Base-by-base conservation (phyloP, 306 rosid species). In the Dryas drummondii region DNA sequence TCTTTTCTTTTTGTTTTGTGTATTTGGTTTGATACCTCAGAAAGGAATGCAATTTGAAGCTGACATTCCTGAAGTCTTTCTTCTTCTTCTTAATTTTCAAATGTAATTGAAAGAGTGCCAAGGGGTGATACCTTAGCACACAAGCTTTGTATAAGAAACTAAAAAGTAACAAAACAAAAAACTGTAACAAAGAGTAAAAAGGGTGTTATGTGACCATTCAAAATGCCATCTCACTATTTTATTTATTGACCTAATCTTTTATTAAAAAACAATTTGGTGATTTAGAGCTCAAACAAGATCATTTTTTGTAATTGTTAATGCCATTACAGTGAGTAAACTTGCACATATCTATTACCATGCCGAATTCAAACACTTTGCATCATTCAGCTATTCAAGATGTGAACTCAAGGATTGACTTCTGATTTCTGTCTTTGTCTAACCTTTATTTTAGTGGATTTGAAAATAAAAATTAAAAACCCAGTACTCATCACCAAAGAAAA, bases 81-180 rank as follows among this genome's bases (percentile, higher is more conserved):
- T 64, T 3, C 4, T 15, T 64, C 27, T 41, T 14, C n/a, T n/a
- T 60, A 5, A 5, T 6, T n/a, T 42, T 64, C 9, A 26, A 13
- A 59, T 55, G 53, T 16, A 14, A 42, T 46, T 58, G 56, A 22
- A 72, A 59, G 57, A 72, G 68, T 72, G 45, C 68, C 76, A 46
- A 72, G 12, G 75, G 37, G 75, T 71, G 65, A 42, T 71, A 26
- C 41, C 19, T 44, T 17, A 70, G 74, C 19, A 4, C 37, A 44
- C 1, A 5, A 55, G 53, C 53, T 71, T 71, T 71, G 7, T 45
- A 19, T 42, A 19, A 40, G 61, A 49, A 15, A 15, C 57, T 26
- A 16, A 22, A 51, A 15, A 70, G 49, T 50, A 27, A 51, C 49
- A 69, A 69, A 62, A 69, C 49, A n/a, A 52, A 5, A 52, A 40